A percentile compares a stretch with the other conserved stretches of the same genome.
Evolutionary conservation across 2,329 filamentous ascomycete species (phyloP).

Genomic region (Epichloe sibirici): DNA sequence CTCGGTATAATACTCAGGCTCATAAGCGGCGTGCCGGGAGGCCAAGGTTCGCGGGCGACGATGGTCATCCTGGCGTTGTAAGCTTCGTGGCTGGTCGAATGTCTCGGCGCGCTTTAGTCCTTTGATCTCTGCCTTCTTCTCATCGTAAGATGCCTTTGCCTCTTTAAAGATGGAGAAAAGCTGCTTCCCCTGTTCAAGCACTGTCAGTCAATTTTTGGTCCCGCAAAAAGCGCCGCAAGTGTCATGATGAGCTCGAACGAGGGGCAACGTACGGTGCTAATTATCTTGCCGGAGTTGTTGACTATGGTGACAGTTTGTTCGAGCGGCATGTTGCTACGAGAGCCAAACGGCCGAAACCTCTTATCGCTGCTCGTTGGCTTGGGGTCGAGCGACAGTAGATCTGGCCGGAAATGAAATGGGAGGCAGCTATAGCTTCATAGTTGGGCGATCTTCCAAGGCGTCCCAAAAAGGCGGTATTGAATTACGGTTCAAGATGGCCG

Average conservation of each 20-base stretch:
- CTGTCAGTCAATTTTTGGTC: not conserved
- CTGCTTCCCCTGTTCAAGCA: constrained; percentile 60
- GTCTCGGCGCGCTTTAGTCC: constrained; percentile 53
- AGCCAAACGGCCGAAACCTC: not conserved
- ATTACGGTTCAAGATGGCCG: not conserved
- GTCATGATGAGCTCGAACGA: not conserved
- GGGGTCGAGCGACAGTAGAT: not conserved
- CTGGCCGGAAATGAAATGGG: not conserved
- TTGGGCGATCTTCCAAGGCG: not conserved
- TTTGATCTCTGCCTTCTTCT: constrained; percentile 74
- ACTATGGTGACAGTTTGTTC: constrained; percentile 76
- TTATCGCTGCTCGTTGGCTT: not conserved
- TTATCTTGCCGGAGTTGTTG: constrained; percentile 82
- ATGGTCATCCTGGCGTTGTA: constrained; percentile 4
- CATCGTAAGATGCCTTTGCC: constrained; percentile 74
- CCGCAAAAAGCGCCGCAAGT: not conserved
- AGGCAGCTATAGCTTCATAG: not conserved
- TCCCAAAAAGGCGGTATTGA: not conserved
- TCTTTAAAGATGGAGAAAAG: constrained; percentile 85
- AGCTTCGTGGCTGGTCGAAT: constrained; percentile 25
- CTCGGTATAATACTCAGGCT: constrained; percentile 18
- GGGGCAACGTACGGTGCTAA: constrained; percentile 61
- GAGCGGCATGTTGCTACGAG: constrained; percentile 23
- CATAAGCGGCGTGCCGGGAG: not conserved
- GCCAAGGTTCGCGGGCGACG: constrained; percentile 1